Base-by-base conservation (phyloP, 495 filamentous ascomycete species). In the Acidomyces sp. region DNA sequence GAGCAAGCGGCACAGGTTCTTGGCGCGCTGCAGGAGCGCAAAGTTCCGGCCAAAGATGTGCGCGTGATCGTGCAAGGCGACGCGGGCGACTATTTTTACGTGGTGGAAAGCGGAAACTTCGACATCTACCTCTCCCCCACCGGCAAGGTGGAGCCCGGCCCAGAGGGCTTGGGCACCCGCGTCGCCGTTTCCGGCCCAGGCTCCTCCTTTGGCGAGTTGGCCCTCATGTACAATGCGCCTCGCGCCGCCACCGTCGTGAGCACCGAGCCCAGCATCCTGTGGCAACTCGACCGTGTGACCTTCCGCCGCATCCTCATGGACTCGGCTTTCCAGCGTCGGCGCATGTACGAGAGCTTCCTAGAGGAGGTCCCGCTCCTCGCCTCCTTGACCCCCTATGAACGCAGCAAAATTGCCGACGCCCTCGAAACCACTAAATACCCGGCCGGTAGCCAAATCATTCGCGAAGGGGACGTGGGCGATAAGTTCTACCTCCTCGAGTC, bases 231-330 rank as follows among this genome's bases (percentile, higher is more conserved):
- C 64, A 95, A 95, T 53, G 85, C 90, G 12, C 90, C 92, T 3
- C 80, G 90, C 52, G 92, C 92, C n/a, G 90, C 90, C 3, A 96
- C 90, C 1, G 85, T 97, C 38, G 74, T 92, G 38, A 90, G 82
- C 13, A 77, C 77, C 19, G 85, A 92, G 38, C 52, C 78, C 3
- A 84, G 78, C 56, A 88, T 78, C 1, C 71, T 97, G 4, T 97
- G 90, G 90, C 84, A 84, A 10, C 66, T 97, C 30, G 90, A 97
- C 57, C 84, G 90, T 23, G 72, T 96, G 34, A 97, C 90, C 4
- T 97, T 97, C 72, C 84, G 90, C 35, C 84, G 90, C 22, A 96
- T 97, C 52, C 68, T 97, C 39, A 94, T 97, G 92, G 90, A 96
- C 63, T 87, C 82, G 34, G 92, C 90, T 13, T 97, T 94, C 63